phyloP scores from a whole-genome alignment of 2,329 filamentous ascomycete genomes.

The Cercospora sp. region DNA sequence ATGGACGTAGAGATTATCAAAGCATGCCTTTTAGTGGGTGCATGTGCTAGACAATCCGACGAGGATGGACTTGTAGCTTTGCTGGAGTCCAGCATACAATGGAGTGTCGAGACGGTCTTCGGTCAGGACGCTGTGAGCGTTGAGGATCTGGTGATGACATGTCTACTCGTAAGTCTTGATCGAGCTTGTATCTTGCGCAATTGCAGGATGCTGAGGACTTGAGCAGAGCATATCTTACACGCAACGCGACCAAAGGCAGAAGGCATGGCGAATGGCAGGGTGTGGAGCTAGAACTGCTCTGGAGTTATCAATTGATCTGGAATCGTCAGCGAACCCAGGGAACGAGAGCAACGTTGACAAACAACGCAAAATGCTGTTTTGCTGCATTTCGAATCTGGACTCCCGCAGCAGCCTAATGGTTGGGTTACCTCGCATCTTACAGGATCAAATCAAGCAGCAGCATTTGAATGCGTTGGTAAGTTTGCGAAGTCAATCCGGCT shows the following conservation, averaged over 20 bases:
- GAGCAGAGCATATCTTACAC: background rate
- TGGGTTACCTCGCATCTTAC: background rate
- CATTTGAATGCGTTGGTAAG: background rate
- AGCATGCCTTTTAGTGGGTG: background rate
- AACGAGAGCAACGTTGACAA: background rate
- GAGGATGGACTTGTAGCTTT: background rate
- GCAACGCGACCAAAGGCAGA: background rate
- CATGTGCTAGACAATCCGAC: background rate
- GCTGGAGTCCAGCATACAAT: background rate
- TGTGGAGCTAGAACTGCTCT: background rate
- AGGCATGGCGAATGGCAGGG: background rate
- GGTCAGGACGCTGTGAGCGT: background rate
- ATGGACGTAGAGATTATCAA: background rate
- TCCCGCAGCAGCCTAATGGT: background rate
- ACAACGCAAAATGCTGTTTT: background rate
- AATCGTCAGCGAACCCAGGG: background rate
- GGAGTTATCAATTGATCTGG: background rate
- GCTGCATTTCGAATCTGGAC: background rate
- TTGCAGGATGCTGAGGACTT: background rate
- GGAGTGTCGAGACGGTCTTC: background rate
- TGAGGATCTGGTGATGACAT: background rate
- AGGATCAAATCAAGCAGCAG: background rate
- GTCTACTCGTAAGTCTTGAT: background rate
- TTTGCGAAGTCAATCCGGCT: background rate
- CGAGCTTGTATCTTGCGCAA: background rate